A percentile compares a stretch with the other conserved stretches of the same genome.
These are phyloP conservation scores for Tetrahymena elliotti DNA, from an alignment of 73 alveolate genomes.

Conservation along the genomic window DNA sequence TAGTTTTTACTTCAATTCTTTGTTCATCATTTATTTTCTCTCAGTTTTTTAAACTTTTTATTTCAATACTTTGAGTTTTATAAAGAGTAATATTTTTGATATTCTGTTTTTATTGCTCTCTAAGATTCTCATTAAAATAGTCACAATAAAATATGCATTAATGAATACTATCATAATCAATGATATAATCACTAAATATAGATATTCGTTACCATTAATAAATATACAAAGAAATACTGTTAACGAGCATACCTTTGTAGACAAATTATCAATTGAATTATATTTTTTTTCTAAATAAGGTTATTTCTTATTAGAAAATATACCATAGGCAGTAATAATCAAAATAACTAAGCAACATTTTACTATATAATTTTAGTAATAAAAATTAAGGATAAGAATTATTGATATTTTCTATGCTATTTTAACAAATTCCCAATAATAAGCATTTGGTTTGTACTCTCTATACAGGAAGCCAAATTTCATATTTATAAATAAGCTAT, in stretches of 20 bases:
- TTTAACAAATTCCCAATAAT: background rate
- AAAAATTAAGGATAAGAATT: background rate
- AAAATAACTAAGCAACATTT: background rate
- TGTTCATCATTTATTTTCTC: too few relatives aligned
- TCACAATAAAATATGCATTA: too few relatives aligned
- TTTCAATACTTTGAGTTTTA: too few relatives aligned
- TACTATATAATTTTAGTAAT: too few relatives aligned
- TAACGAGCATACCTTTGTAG: background rate
- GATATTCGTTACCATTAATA: too few relatives aligned
- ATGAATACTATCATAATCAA: background rate
- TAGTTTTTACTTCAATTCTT: too few relatives aligned
- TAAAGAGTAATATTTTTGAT: too few relatives aligned
- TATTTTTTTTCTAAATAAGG: background rate
- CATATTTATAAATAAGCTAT: background rate
- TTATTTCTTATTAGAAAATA: background rate
- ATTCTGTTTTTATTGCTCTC: background rate
- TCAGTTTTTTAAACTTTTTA: too few relatives aligned
- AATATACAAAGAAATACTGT: background rate
- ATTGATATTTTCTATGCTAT: background rate
- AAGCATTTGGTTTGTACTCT: background rate
- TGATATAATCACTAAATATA: background rate
- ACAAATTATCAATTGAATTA: background rate
- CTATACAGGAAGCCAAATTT: background rate
- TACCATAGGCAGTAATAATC: background rate
- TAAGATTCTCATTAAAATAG: background rate